Conservation (phyloP, 805 yeast species). For the Metschnikowia corniflorae region DNA sequence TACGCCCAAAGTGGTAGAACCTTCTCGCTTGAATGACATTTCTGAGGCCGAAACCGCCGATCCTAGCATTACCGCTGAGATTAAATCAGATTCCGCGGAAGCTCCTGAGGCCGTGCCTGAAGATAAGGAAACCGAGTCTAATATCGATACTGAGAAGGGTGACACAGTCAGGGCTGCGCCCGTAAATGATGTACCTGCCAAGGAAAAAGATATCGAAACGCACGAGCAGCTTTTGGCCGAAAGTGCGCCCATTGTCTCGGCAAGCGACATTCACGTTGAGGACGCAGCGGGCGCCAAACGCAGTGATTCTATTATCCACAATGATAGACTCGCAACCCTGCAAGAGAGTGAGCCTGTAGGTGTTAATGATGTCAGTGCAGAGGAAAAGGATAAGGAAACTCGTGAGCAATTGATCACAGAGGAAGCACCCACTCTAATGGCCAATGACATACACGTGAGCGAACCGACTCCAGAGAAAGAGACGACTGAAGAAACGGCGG, state of each 20-base stretch:
- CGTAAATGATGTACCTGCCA: not conserved
- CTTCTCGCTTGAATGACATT: not conserved
- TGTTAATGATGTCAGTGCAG: constrained; percentile 19
- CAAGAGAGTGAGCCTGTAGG: too few relatives aligned
- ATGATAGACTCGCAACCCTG: too few relatives aligned
- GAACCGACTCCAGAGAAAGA: not conserved
- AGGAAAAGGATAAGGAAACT: constrained; percentile 10
- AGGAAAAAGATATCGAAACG: constrained; percentile 3
- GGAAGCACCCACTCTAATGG: constrained; percentile 6
- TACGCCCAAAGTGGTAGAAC: not conserved
- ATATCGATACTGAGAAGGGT: not conserved
- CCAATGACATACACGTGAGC: constrained; percentile 4
- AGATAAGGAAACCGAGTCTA: not conserved
- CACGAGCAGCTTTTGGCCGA: constrained; percentile 6
- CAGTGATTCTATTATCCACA: too few relatives aligned
- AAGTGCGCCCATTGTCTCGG: constrained; percentile 8
- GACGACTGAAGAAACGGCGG: not conserved
- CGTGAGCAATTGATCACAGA: constrained; percentile 6
- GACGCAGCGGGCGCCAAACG: too few relatives aligned
- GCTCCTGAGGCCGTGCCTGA: too few relatives aligned
- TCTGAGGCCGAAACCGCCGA: not conserved
- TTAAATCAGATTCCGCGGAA: not conserved
- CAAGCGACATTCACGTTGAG: constrained; percentile 6
- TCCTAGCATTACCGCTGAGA: not conserved
- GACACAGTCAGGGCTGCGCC: too few relatives aligned